Conservation (phyloP, 2,329 filamentous ascomycete genomes). For the Sporothrix mexicana region DNA sequence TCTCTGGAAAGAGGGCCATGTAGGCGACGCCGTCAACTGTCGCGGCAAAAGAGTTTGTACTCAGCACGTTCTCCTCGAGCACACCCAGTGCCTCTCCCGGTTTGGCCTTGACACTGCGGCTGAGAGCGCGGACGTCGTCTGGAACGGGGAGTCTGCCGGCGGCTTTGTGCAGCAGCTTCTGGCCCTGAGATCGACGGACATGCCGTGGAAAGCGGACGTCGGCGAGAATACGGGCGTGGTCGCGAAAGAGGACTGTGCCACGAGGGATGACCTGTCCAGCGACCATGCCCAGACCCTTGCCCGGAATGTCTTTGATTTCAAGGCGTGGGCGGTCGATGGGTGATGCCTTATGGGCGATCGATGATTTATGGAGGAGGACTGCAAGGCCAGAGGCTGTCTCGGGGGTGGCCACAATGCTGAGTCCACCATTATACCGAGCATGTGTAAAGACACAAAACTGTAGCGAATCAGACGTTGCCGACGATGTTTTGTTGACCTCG, state of each 20-base stretch:
- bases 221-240: slow-evolving; percentile 12
- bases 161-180: slow-evolving; percentile 17
- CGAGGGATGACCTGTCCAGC: slow-evolving; percentile 14
- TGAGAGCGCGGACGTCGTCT: background rate
- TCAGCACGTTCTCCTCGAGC: slow-evolving; percentile 44
- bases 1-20: slow-evolving; percentile 36
- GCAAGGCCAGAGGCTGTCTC: slow-evolving; percentile 40
- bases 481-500: slow-evolving; percentile 34
- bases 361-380: background rate
- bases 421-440: slow-evolving; percentile 34
- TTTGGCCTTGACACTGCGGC: background rate
- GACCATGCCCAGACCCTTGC: slow-evolving; percentile 19
- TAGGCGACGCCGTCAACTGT: slow-evolving; percentile 39
- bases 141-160: slow-evolving; percentile 1
- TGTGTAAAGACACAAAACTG: slow-evolving; percentile 41
- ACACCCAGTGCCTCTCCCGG: slow-evolving; percentile 37
- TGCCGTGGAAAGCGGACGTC: slow-evolving; percentile 3
- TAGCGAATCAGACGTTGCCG: background rate
- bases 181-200: slow-evolving; percentile 16
- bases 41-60: slow-evolving; percentile 44
- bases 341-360: background rate
- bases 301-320: background rate
- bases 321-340: background rate
- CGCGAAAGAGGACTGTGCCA: slow-evolving; percentile 13
- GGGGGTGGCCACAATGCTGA: slow-evolving; percentile 41